Percentiles rank a stretch among this genome's conserved stretches.
These are phyloP conservation scores for Vaccinium corymbosum DNA, from an alignment of 148 eudicot species.

Conservation along the genomic window DNA sequence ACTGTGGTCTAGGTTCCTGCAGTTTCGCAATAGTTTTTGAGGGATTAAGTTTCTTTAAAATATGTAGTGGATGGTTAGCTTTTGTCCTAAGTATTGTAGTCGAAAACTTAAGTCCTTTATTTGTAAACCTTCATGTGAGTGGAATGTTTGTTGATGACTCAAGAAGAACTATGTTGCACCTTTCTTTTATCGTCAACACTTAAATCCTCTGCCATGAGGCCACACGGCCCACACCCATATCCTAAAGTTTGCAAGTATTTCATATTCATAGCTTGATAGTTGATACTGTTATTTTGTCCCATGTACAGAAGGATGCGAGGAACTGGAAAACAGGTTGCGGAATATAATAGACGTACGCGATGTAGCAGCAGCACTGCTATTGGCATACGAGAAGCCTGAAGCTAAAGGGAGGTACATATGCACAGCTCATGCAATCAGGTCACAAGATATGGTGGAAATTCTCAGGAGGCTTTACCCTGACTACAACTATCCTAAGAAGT, in stretches of 20 bases:
- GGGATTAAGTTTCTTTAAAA: neutral
- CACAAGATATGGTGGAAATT: constrained; percentile 49
- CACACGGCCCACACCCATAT: neutral
- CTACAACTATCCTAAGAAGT: constrained; percentile 46
- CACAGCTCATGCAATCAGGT: constrained; percentile 34
- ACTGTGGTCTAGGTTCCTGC: neutral
- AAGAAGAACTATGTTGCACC: neutral
- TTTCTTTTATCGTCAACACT: neutral
- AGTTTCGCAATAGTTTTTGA: neutral
- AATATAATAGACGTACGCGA: constrained; percentile 81
- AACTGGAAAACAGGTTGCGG: constrained; percentile 42
- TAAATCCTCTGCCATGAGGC: neutral
- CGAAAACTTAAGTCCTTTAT: too few species aligned
- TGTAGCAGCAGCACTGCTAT: constrained; percentile 55
- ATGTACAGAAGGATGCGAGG: constrained; percentile 42
- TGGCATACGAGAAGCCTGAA: constrained; percentile 69
- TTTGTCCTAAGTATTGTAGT: neutral
- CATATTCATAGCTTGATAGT: neutral
- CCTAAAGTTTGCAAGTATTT: neutral
- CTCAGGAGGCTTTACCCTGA: constrained; percentile 28
- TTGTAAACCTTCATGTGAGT: too few species aligned
- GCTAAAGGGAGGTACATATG: constrained; percentile 78
- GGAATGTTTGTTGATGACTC: neutral
- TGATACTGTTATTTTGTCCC: neutral
- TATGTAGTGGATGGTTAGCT: neutral